These are phyloP conservation scores for Talaromyces thailandensis DNA, from an alignment of 495 filamentous ascomycete genomes.

Conservation along the genomic window DNA sequence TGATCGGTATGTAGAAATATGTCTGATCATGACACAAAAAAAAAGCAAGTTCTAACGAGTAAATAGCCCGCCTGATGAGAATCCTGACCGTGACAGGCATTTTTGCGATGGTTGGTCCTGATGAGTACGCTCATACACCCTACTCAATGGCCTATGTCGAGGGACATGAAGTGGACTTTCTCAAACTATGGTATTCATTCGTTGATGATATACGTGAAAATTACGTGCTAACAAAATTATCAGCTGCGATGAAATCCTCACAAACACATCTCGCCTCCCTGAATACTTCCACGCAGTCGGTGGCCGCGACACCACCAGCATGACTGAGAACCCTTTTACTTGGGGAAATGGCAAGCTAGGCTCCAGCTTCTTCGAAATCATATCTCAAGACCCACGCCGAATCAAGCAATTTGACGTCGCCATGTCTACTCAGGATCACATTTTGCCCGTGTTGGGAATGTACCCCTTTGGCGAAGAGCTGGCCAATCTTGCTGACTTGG, in stretches of 20 bases:
- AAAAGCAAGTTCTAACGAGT: not conserved
- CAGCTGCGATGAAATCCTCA: constrained; percentile 14
- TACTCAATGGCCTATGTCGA: constrained; percentile 16
- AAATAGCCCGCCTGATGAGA: constrained; percentile 14
- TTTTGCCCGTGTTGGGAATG: constrained; percentile 14
- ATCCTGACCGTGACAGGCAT: constrained; percentile 14
- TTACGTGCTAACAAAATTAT: not conserved
- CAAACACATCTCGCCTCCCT: constrained; percentile 9
- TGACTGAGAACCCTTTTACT: constrained; percentile 11
- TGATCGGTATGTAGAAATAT: constrained; percentile 10
- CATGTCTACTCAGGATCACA: constrained; percentile 12
- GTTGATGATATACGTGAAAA: not conserved
- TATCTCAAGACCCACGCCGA: constrained; percentile 10
- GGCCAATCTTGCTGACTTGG: constrained; percentile 55
- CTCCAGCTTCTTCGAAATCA: constrained; percentile 14
- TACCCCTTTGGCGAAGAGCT: constrained; percentile 52
- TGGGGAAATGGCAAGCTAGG: constrained; percentile 13
- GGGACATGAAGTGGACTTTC: constrained; percentile 16
- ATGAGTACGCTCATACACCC: constrained; percentile 14
- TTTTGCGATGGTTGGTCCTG: constrained; percentile 9
- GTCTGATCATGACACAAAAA: not conserved
- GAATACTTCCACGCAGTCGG: constrained; percentile 12
- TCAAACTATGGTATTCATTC: constrained; percentile 7
- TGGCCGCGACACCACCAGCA: constrained; percentile 9
- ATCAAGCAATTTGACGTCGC: constrained; percentile 13